Evolutionary conservation across 345 rosid species (phyloP).

Genomic region (Dipteronia sinensis): DNA sequence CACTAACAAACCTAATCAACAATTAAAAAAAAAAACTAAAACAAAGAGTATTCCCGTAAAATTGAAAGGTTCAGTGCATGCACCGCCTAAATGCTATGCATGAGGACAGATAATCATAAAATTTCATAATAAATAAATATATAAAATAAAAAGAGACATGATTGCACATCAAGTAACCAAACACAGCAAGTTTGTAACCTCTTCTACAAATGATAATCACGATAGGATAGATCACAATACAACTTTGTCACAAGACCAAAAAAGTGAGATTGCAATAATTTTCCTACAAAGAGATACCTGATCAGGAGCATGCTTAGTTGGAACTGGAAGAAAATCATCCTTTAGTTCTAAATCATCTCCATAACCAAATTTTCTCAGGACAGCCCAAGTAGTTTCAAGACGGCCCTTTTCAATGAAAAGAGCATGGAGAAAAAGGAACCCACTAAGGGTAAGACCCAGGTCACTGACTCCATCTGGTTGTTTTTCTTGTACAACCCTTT

Average conservation of each 20-base stretch:
- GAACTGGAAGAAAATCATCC: conserved; percentile 59
- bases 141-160: neutral
- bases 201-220: neutral
- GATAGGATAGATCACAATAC: neutral
- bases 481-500: conserved; percentile 82
- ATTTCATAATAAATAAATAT: neutral
- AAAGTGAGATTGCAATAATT: neutral
- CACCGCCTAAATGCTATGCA: neutral
- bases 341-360: conserved; percentile 63
- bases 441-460: conserved; percentile 77
- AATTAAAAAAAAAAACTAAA: neutral
- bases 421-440: conserved; percentile 71
- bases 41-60: neutral
- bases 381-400: conserved; percentile 82
- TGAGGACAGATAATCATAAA: neutral
- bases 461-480: conserved; percentile 73
- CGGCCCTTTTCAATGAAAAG: conserved; percentile 86
- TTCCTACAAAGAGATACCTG: conserved; percentile 45
- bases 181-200: neutral
- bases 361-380: conserved; percentile 80
- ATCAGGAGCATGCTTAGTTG: conserved; percentile 67
- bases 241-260: neutral
- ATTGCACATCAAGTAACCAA: neutral
- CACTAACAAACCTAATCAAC: neutral
- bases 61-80: conserved; percentile 5